Conservation (phyloP, 2,329 filamentous ascomycete genomes). For the Talaromyces verruculosus region DNA sequence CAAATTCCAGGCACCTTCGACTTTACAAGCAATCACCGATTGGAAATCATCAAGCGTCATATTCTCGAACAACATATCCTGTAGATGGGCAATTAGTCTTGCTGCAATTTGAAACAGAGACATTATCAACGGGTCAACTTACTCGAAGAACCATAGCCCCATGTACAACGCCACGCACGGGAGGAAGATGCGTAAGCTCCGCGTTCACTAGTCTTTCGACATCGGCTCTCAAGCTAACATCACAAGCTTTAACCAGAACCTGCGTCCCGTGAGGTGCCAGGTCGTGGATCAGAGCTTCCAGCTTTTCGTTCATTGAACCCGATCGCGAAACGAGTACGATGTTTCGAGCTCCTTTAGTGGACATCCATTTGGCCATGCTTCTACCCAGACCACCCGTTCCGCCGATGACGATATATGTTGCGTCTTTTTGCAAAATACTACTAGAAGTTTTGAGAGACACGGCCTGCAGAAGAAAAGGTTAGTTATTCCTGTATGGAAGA, state of each 20-base stretch:
- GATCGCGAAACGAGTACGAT: conserved; percentile 57
- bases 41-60: conserved; percentile 33
- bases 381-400: conserved; percentile 59
- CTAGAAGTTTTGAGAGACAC: conserved; percentile 1
- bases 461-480: neutral
- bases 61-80: conserved; percentile 35
- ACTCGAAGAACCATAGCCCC: conserved; percentile 47
- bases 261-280: conserved; percentile 24
- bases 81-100: conserved; percentile 11
- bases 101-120: too few relatives aligned
- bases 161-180: conserved; percentile 49
- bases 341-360: conserved; percentile 52
- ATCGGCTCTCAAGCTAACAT: conserved; percentile 34
- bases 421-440: neutral
- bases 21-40: conserved; percentile 21
- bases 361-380: conserved; percentile 54
- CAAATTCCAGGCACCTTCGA: conserved; percentile 31
- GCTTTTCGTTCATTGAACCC: conserved; percentile 26
- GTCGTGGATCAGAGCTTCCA: conserved; percentile 25
- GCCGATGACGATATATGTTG: conserved; percentile 56
- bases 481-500: neutral
- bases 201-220: conserved; percentile 31
- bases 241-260: conserved; percentile 34
- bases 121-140: neutral
- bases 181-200: conserved; percentile 27